A percentile compares a stretch with the other conserved stretches of the same genome.
Conservation (phyloP, 345 rosid genomes). For the Melaleuca quinquenervia region DNA sequence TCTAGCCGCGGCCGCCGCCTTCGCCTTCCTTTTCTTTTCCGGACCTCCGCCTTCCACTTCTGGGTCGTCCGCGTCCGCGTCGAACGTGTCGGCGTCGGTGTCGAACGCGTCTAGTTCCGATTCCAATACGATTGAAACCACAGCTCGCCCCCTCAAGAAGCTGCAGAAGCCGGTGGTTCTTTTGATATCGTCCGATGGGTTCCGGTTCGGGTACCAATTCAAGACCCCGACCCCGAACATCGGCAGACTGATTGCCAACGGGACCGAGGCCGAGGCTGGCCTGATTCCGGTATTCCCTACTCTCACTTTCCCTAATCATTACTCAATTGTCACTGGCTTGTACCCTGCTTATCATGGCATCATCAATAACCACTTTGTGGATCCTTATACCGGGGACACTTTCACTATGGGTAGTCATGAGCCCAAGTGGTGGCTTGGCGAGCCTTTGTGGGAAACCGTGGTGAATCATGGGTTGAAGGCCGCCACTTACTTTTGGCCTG, state of each 20-base stretch:
- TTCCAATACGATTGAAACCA: neutral
- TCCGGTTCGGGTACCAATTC: slow-evolving; percentile 91
- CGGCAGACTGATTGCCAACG: slow-evolving; percentile 59
- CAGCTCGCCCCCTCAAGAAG: slow-evolving; percentile 49
- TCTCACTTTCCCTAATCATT: slow-evolving; percentile 86
- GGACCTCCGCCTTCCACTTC: slow-evolving; percentile 1
- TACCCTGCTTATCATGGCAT: slow-evolving; percentile 87
- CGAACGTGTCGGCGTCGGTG: slow-evolving; percentile 2
- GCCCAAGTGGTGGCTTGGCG: slow-evolving; percentile 94
- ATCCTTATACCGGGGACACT: slow-evolving; percentile 43
- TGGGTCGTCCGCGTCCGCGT: neutral
- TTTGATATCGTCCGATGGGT: slow-evolving; percentile 82
- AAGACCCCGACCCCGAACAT: slow-evolving; percentile 66
- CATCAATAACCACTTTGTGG: slow-evolving; percentile 57
- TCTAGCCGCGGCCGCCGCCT: neutral
- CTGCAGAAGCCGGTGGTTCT: slow-evolving; percentile 60
- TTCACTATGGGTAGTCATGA: slow-evolving; percentile 76
- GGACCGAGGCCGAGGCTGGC: slow-evolving; percentile 84
- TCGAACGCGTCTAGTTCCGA: neutral
- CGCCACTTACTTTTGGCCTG: slow-evolving; percentile 94
- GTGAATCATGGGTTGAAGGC: slow-evolving; percentile 71
- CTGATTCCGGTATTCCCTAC: slow-evolving; percentile 85
- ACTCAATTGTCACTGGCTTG: slow-evolving; percentile 88
- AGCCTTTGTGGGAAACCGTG: slow-evolving; percentile 92
- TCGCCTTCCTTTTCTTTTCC: slow-evolving; percentile 59